Evolutionary conservation across 2,329 filamentous ascomycete species (phyloP), one percentile per base, ranked within the genome.

Genomic region (Pseudogymnoascus sp.): DNA sequence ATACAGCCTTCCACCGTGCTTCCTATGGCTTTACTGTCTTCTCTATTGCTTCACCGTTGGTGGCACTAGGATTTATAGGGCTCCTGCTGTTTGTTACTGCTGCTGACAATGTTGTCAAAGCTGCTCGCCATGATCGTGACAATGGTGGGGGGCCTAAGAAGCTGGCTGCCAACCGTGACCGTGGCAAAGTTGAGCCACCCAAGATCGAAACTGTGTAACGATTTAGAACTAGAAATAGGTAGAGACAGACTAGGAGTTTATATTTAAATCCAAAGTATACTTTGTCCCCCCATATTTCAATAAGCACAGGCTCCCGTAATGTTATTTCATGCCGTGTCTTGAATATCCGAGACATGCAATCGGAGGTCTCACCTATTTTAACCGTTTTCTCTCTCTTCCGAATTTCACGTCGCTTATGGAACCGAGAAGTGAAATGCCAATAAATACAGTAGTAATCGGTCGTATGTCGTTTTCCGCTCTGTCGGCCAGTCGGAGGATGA

Each of bases 11-110:
- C 65, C 74, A 77, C 65, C 59, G 61, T 7, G 77, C 74, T 1
- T 75, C 75, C 1, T 78, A 78, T 62, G 78, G 77, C 1, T 80
- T 82, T 61, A 75, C 76, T 2, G 67, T 80, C 4, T 80, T 81
- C 60, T 71, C 76, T 0, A 78, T 81, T 25, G 12, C 79, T 5
- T 73, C 69, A 3, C 78, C 77, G 0, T 63, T 78, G 7, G 59
- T 67, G 22, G 63, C 61, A n/a, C 58, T 30, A 16, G 54, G 28
- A 22, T 22, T 50, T 38, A n/a, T 63, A 22, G 34, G 20, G 14
- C 6, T 62, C 1, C 11, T 50, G 6, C 14, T 50, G 3, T 6
- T 50, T 50, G n/a, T 50, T 50, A 50, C 43, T 30, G 43, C 43
- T 16, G 25, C 8, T 2, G 25, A 50, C 14, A 16, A 50, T 30